A percentile compares a stretch with the other conserved stretches of the same genome.
Conservation (phyloP, 768 basidiomycete genomes). For the Leccinellum luteum region DNA sequence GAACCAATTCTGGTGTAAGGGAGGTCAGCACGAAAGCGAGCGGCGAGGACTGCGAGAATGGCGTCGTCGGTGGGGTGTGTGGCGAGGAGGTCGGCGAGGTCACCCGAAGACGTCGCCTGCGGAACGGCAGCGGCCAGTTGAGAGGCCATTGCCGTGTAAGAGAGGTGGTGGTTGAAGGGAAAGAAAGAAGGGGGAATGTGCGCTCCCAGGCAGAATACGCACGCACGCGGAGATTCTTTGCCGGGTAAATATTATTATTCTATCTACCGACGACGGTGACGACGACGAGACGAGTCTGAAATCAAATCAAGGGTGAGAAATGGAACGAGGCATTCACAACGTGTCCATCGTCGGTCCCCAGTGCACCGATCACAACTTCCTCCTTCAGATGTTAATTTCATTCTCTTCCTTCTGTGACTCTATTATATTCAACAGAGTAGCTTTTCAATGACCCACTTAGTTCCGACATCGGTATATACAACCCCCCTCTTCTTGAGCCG, state of each 20-base stretch:
- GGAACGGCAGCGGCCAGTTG: conserved; percentile 28
- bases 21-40: conserved; percentile 57
- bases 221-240: conserved; percentile 1
- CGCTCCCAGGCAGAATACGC: not conserved
- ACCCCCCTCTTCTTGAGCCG: conserved; percentile 4
- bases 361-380: too few species aligned
- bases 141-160: conserved; percentile 40
- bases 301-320: conserved; percentile 31
- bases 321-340: too few species aligned
- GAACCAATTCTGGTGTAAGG: conserved; percentile 52
- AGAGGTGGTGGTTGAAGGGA: conserved; percentile 6
- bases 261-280: not conserved
- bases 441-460: conserved; percentile 29
- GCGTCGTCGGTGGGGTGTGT: conserved; percentile 56
- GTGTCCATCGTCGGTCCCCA: too few species aligned
- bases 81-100: conserved; percentile 46
- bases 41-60: conserved; percentile 51
- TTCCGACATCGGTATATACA: conserved; percentile 32
- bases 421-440: too few species aligned
- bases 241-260: not conserved
- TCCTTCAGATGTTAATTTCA: conserved; percentile 24
- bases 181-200: conserved; percentile 4
- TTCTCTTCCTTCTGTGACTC: conserved; percentile 27
- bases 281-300: too few species aligned
- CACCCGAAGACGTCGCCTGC: conserved; percentile 44